Evolutionary conservation across 2,329 filamentous ascomycete genomes (phyloP).

Genomic region (Nigrospora sphaerica): DNA sequence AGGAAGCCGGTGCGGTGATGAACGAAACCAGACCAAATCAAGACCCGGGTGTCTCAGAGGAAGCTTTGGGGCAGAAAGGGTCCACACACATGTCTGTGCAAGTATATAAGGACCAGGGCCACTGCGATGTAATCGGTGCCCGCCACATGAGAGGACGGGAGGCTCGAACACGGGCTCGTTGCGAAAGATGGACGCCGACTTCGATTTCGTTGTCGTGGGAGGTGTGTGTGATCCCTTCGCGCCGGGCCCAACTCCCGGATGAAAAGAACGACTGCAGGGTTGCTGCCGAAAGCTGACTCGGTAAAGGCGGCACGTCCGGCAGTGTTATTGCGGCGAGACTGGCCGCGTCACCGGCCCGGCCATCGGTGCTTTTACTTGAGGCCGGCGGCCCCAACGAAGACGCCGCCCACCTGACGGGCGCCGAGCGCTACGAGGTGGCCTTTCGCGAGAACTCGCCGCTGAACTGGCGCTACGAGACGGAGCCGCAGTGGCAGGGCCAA

Average conservation of each 20-base stretch:
- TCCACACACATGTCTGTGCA: too few species aligned
- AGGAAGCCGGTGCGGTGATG: too few species aligned
- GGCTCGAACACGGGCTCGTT: too few species aligned
- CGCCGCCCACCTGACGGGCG: constrained; percentile 28
- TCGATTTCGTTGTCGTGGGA: constrained; percentile 10
- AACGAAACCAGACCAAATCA: too few species aligned
- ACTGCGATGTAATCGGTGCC: too few species aligned
- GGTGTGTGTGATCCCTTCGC: constrained; percentile 2
- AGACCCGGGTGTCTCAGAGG: too few species aligned
- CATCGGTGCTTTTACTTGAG: constrained; percentile 44
- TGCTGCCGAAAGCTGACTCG: too few species aligned
- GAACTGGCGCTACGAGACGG: constrained; percentile 35
- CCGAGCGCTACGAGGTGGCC: constrained; percentile 32
- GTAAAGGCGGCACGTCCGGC: constrained; percentile 43
- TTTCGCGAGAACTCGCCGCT: constrained; percentile 33
- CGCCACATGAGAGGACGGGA: too few species aligned
- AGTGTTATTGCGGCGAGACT: constrained; percentile 41
- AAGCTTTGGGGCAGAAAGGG: too few species aligned
- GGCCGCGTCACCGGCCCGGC: constrained; percentile 28
- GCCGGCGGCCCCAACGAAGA: constrained; percentile 32
- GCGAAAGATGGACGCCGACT: constrained; percentile 1
- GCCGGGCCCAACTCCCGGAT: not conserved
- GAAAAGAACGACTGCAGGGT: not conserved
- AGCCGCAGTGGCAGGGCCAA: constrained; percentile 25
- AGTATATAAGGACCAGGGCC: too few species aligned